Evolutionary conservation across 116 monocot genomes (phyloP).

Genomic region (Cymodocea nodosa): DNA sequence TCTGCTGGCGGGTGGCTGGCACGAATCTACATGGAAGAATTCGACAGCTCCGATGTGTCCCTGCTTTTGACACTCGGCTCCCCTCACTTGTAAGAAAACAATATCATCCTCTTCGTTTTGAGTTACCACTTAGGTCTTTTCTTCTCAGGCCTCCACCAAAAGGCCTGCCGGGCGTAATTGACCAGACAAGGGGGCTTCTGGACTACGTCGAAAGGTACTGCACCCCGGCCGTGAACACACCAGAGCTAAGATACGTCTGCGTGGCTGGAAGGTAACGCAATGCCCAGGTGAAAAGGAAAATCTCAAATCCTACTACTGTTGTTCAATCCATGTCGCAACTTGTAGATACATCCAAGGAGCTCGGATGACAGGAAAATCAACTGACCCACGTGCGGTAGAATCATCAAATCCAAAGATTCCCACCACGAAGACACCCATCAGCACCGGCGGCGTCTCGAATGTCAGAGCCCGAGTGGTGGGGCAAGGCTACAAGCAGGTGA

Average conservation of each 20-base stretch:
- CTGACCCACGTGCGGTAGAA: neutral
- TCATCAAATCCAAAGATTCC: neutral
- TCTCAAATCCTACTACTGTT: too few species aligned
- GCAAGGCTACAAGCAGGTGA: constrained; percentile 90
- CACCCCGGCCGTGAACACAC: constrained; percentile 67
- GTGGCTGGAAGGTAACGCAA: constrained; percentile 67
- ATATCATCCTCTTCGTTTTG: too few species aligned
- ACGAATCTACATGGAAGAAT: constrained; percentile 68
- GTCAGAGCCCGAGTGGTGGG: constrained; percentile 49
- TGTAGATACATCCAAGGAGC: constrained; percentile 66
- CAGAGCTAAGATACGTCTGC: constrained; percentile 69
- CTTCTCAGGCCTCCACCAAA: constrained; percentile 66
- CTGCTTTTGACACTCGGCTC: constrained; percentile 79
- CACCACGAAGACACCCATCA: too few species aligned
- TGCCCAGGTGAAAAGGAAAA: too few species aligned
- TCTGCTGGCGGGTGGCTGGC: constrained; percentile 92
- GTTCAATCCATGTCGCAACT: too few species aligned
- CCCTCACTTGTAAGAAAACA: constrained; percentile 55
- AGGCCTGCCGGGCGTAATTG: constrained; percentile 60
- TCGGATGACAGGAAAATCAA: constrained; percentile 15
- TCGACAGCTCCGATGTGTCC: constrained; percentile 29
- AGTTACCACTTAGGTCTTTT: too few species aligned
- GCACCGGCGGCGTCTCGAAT: constrained; percentile 1
- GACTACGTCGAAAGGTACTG: constrained; percentile 61
- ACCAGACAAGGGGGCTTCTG: constrained; percentile 84